Evolutionary conservation across 176 grass and related monocot genomes (phyloP), one percentile per base, ranked within the genome.

Genomic region (Raddia distichophylla): DNA sequence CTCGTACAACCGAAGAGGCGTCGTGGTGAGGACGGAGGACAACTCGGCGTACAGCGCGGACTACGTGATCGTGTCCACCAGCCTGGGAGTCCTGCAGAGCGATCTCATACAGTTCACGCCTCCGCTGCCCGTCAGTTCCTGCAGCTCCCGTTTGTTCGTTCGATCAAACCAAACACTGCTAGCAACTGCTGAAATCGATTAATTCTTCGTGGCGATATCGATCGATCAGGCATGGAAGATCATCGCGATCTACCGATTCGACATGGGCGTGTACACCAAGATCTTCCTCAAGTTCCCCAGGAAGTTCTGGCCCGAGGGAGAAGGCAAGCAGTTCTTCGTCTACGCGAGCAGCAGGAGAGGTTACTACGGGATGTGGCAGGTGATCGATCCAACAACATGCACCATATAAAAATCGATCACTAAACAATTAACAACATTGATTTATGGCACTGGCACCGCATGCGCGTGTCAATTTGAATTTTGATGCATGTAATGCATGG

Each of bases 211-310:
- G 27, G 27, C 27, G 27, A 27, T 27, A 27, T 27, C 27, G 27
- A 27, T 27, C 27, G 27, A 27, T 40, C 10, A 93, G 91, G 5
- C 15, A 35, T 82, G 83, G 84, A 94, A 94, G 81, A 58, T 87
- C 87, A 0, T 89, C 85, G 87, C 50, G 84, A 67, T 67, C 64
- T 67, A 67, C 35, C 64, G 4, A 54, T 54, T 54, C 5, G 14
- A 54, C 56, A 94, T 91, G 91, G 69, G 69, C 0, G 69, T 86
- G 4, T 91, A 94, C 69, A 94, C 91, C 74, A 94, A 94, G 77
- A 94, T 94, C 69, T 94, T 94, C 61, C 27, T 94, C 20, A 94
- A 94, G 64, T 94, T 93, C 63, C 91, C 88, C 34, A 60, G 12
- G 54, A 76, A 22, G 3, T 91, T 94, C 47, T 94, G 92, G 89